phyloP scores from a whole-genome alignment of 352 stramenopile genomes.

The Pythium aquatile region DNA sequence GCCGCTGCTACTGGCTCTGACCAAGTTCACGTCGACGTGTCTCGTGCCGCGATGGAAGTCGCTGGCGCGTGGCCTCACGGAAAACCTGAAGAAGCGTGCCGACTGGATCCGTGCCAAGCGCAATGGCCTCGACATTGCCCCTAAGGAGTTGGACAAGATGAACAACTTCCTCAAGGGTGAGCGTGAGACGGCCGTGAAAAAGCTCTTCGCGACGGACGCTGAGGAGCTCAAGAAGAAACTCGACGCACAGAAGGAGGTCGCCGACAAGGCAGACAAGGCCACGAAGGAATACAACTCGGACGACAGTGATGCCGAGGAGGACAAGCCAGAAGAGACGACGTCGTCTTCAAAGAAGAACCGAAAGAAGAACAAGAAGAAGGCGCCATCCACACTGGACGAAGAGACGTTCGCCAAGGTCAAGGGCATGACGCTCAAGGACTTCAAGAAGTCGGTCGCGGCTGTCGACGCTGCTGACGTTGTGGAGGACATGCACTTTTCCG shows the following conservation, averaged over 20 bases:
- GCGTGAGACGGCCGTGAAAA: constrained; percentile 80
- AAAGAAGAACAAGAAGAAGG: constrained; percentile 37
- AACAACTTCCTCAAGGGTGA: constrained; percentile 80
- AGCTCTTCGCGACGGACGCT: constrained; percentile 80
- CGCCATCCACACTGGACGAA: constrained; percentile 40
- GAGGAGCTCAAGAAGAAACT: constrained; percentile 71
- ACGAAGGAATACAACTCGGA: constrained; percentile 34
- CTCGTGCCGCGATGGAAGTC: constrained; percentile 77
- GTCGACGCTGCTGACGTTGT: constrained; percentile 76
- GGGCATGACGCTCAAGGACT: constrained; percentile 81
- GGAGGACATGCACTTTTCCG: constrained; percentile 77
- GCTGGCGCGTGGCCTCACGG: constrained; percentile 55
- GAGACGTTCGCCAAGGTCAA: constrained; percentile 74
- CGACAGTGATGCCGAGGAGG: constrained; percentile 39
- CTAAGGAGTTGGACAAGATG: constrained; percentile 84
- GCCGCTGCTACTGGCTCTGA: constrained; percentile 83
- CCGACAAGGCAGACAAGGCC: constrained; percentile 15
- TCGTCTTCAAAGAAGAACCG: constrained; percentile 42
- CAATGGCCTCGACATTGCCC: constrained; percentile 85
- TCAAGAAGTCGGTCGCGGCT: constrained; percentile 69
- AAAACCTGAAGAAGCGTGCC: constrained; percentile 70
- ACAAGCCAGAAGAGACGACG: constrained; percentile 31
- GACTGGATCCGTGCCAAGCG: constrained; percentile 90
- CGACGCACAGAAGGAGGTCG: constrained; percentile 25
- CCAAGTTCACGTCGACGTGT: constrained; percentile 87